These are phyloP conservation scores for Cladobotryum mycophilum DNA, from an alignment of 2,329 filamentous ascomycete species.

Conservation along the genomic window DNA sequence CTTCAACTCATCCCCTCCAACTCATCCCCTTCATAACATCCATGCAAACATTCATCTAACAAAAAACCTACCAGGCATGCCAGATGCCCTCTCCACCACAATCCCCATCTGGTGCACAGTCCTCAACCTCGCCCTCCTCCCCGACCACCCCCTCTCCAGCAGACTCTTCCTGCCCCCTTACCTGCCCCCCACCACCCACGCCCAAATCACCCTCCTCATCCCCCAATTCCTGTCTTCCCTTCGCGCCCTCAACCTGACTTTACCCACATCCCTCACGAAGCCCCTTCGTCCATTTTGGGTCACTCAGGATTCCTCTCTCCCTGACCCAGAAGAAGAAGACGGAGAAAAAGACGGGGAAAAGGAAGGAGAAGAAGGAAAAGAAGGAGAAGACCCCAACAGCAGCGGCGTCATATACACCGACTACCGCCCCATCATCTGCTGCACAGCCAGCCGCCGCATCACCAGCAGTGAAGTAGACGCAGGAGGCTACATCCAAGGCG, in stretches of 20 bases:
- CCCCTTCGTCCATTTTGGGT: constrained; percentile 77
- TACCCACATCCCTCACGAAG: constrained; percentile 55
- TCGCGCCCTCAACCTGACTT: constrained; percentile 48
- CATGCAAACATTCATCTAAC: too few species aligned
- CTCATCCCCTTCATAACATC: constrained; percentile 11
- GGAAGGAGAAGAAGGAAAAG: background rate
- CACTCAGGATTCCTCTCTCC: constrained; percentile 57
- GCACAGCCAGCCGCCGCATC: constrained; percentile 73
- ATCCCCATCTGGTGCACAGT: constrained; percentile 91
- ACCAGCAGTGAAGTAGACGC: constrained; percentile 58
- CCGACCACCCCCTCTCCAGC: constrained; percentile 41
- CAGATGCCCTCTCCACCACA: constrained; percentile 89
- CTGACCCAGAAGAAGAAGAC: constrained; percentile 22
- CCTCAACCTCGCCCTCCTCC: constrained; percentile 73
- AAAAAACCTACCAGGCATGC: constrained; percentile 56
- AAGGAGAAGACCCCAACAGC: background rate
- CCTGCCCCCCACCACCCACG: constrained; percentile 64
- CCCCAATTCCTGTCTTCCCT: constrained; percentile 49
- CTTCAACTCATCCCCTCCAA: background rate
- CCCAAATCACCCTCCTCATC: constrained; percentile 64
- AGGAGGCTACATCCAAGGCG: constrained; percentile 79
- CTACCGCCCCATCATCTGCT: constrained; percentile 72
- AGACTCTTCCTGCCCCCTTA: constrained; percentile 64
- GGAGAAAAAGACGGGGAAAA: background rate
- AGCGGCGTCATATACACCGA: constrained; percentile 40